Conservation (phyloP, 495 filamentous ascomycete genomes). For the Venustampulla echinocandica region DNA sequence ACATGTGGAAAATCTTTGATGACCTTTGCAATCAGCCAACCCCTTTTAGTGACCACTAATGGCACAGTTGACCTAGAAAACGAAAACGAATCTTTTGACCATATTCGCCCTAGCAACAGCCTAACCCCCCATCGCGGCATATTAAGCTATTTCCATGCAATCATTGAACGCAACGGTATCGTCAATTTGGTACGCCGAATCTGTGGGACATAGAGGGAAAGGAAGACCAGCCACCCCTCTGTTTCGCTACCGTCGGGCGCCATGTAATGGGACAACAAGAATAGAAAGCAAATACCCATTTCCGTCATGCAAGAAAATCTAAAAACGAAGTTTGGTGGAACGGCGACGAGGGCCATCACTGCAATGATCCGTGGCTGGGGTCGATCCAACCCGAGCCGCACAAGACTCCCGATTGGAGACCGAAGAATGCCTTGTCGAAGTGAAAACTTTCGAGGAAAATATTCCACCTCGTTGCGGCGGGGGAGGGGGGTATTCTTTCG, state of each 20-base stretch:
- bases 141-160: conserved; percentile 24
- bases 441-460: conserved; percentile 20
- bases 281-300: conserved; percentile 25
- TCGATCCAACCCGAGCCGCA: conserved; percentile 14
- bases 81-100: conserved; percentile 25
- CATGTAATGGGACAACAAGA: conserved; percentile 26
- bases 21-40: conserved; percentile 20
- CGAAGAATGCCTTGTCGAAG: conserved; percentile 14
- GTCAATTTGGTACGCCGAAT: conserved; percentile 24
- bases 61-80: conserved; percentile 18
- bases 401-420: conserved; percentile 7
- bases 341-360: conserved; percentile 10
- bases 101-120: conserved; percentile 15
- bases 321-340: conserved; percentile 20
- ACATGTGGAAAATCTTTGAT: conserved; percentile 23
- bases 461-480: conserved; percentile 15
- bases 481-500: conserved; percentile 24
- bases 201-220: conserved; percentile 22
- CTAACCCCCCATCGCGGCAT: conserved; percentile 15
- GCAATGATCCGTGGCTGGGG: conserved; percentile 11
- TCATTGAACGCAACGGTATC: conserved; percentile 25
- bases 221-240: conserved; percentile 25
- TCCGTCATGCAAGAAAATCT: conserved; percentile 26
- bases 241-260: conserved; percentile 16
- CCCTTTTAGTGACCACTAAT: conserved; percentile 24